Evolutionary conservation across 768 basidiomycete species (phyloP).

Genomic region (Hypholoma sublateritium): DNA sequence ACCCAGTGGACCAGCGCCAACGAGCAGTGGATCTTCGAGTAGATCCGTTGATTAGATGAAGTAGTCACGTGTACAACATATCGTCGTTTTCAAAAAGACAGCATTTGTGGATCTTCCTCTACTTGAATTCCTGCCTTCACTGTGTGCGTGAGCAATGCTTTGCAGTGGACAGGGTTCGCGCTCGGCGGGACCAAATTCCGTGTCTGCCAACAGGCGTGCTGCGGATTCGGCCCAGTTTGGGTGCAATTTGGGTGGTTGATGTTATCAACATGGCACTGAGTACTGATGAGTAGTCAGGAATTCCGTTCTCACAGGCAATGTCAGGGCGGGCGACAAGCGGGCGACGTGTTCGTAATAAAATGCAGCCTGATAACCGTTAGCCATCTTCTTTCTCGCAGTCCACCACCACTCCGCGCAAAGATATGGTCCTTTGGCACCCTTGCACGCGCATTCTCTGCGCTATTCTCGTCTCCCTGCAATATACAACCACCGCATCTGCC

Average conservation of each 20-base stretch:
- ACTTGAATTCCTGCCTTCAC: neutral
- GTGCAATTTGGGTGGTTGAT: neutral
- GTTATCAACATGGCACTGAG: too few relatives aligned
- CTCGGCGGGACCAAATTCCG: neutral
- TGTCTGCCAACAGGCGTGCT: neutral
- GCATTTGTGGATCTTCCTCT: neutral
- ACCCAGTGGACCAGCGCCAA: slow-evolving; percentile 67
- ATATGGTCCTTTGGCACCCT: neutral
- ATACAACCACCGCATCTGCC: slow-evolving; percentile 20
- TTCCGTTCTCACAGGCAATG: slow-evolving; percentile 13
- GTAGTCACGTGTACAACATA: slow-evolving; percentile 18
- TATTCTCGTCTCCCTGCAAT: slow-evolving; percentile 17
- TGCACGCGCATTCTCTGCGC: slow-evolving; percentile 5
- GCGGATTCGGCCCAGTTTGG: neutral
- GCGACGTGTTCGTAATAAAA: slow-evolving; percentile 16
- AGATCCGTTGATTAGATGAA: slow-evolving; percentile 31
- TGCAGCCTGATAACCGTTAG: neutral
- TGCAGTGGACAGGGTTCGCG: neutral
- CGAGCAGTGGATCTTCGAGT: slow-evolving; percentile 82
- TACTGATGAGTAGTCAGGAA: neutral
- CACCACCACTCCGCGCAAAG: neutral
- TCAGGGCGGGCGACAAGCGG: slow-evolving; percentile 6
- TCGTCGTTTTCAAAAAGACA: neutral
- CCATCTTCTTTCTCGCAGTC: neutral
- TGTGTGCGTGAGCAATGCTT: neutral